Percentiles rank a stretch among this genome's conserved stretches.
Conservation (phyloP, 176 grass and related monocot genomes). For the Ensete ventricosum region DNA sequence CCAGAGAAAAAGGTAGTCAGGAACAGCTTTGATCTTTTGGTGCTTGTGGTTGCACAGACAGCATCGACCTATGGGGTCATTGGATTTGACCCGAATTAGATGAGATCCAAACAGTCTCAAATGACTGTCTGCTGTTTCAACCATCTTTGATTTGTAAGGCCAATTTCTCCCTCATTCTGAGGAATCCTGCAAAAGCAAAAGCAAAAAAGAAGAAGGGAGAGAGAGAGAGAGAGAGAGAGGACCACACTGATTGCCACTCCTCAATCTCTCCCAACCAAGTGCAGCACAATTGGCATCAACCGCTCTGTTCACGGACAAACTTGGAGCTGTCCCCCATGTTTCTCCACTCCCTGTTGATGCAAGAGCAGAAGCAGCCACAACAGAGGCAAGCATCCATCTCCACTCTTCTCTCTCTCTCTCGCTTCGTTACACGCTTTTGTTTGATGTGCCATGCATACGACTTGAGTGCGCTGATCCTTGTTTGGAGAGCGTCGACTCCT, state of each 20-base stretch:
- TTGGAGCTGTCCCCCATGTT: constrained; percentile 32
- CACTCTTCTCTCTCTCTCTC: background rate
- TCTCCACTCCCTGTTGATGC: constrained; percentile 56
- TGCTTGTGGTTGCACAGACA: constrained; percentile 16
- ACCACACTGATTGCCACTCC: background rate
- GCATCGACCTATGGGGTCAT: too few species aligned
- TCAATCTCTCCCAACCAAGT: background rate
- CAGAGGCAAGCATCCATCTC: constrained; percentile 27
- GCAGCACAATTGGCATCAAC: background rate
- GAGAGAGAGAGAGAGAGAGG: background rate
- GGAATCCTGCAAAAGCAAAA: constrained; percentile 38
- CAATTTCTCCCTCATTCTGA: constrained; percentile 6
- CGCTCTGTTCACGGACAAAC: background rate
- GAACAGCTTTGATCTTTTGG: background rate
- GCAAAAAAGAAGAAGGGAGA: background rate
- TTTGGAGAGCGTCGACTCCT: too few species aligned
- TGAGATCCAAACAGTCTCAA: too few species aligned
- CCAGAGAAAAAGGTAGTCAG: constrained; percentile 1
- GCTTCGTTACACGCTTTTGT: too few species aligned
- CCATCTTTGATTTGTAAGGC: background rate
- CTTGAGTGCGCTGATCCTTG: too few species aligned
- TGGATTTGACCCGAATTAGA: background rate
- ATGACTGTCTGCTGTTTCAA: background rate
- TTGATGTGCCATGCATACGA: too few species aligned
- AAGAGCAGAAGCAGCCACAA: constrained; percentile 48